Conservation (phyloP, 1,284 basidiomycete genomes). For the Ustilago crameri region DNA sequence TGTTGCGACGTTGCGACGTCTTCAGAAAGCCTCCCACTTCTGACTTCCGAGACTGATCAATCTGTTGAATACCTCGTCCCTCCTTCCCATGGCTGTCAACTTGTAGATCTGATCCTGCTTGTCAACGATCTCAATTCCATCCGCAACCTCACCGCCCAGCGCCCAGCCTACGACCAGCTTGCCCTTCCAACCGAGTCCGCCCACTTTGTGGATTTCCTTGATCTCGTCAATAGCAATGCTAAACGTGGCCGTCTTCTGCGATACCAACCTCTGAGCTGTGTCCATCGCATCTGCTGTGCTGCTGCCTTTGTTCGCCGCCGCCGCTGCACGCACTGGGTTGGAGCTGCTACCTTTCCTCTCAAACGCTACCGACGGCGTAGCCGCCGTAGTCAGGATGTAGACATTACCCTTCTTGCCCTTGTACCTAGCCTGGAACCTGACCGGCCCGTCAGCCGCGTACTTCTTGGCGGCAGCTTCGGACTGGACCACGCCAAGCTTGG, state of each 20-base stretch:
- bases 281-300: constrained; percentile 21
- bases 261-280: constrained; percentile 29
- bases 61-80: constrained; percentile 68
- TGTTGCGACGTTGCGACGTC: neutral
- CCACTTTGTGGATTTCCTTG: constrained; percentile 62
- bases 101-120: constrained; percentile 51
- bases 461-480: constrained; percentile 30
- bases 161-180: constrained; percentile 65
- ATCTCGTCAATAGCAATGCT: constrained; percentile 65
- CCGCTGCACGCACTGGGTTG: constrained; percentile 25
- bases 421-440: constrained; percentile 58
- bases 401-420: constrained; percentile 62
- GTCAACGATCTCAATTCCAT: constrained; percentile 57
- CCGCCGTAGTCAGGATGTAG: constrained; percentile 64
- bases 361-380: constrained; percentile 64
- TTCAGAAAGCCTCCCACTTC: constrained; percentile 52
- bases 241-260: constrained; percentile 43
- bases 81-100: constrained; percentile 66
- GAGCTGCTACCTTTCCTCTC: constrained; percentile 31
- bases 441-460: constrained; percentile 34
- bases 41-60: constrained; percentile 54
- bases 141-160: constrained; percentile 50
- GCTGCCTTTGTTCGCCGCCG: constrained; percentile 24
- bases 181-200: constrained; percentile 67
- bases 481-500: constrained; percentile 62